Evolutionary conservation across 2,329 filamentous ascomycete species (phyloP).

Genomic region (Ascomycota sp.): DNA sequence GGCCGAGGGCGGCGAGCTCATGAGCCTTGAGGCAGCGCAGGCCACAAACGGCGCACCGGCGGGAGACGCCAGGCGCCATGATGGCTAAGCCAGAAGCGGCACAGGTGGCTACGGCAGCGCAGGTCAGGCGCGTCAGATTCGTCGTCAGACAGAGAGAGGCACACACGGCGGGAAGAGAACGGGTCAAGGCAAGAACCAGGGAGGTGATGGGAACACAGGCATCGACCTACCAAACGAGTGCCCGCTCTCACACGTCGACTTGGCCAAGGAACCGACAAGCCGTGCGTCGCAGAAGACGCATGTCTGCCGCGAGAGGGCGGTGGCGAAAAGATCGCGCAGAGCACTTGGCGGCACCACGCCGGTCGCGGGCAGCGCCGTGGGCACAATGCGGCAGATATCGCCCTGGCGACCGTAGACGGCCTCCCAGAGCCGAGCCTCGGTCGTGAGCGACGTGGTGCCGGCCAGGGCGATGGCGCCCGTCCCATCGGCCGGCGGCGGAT

Average conservation of each 20-base stretch:
- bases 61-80: conserved; percentile 27
- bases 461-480: background rate
- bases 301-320: conserved; percentile 12
- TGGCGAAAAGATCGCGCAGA: conserved; percentile 17
- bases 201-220: background rate
- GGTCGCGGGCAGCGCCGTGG: conserved; percentile 3
- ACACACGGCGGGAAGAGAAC: background rate
- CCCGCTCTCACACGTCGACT: conserved; percentile 17
- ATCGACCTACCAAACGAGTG: conserved; percentile 17
- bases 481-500: conserved; percentile 3
- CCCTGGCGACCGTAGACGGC: conserved; percentile 34
- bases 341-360: conserved; percentile 5
- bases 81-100: conserved; percentile 31
- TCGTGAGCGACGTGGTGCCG: conserved; percentile 16
- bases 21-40: conserved; percentile 19
- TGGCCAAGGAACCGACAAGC: conserved; percentile 11
- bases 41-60: conserved; percentile 31
- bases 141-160: too few species aligned
- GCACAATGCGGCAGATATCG: conserved; percentile 19
- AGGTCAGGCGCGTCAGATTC: too few species aligned
- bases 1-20: too few species aligned
- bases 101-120: conserved; percentile 20
- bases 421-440: conserved; percentile 32
- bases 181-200: background rate
- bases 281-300: conserved; percentile 25